These are phyloP conservation scores for Maudiozyma barnettii DNA, from an alignment of 805 yeast species.

Conservation along the genomic window DNA sequence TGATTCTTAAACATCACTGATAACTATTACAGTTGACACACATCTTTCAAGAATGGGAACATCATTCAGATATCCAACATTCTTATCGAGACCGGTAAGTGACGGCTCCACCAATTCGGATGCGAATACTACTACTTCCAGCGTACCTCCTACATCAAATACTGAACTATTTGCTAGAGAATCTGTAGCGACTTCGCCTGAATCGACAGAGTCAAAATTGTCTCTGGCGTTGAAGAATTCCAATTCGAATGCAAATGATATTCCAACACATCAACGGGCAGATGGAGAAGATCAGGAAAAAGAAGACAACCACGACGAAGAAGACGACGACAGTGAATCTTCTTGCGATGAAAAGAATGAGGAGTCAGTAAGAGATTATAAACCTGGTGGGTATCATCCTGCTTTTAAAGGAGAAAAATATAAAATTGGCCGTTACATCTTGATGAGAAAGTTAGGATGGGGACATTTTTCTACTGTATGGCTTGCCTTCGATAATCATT, in stretches of 20 bases:
- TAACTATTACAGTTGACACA: not conserved
- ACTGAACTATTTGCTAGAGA: not conserved
- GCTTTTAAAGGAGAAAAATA: slow-evolving; percentile 80
- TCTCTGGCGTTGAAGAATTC: slow-evolving; percentile 19
- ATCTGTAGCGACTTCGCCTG: not conserved
- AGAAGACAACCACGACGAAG: slow-evolving; percentile 1
- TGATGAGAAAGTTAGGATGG: slow-evolving; percentile 94
- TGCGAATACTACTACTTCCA: not conserved
- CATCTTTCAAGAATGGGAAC: not conserved
- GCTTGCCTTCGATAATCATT: slow-evolving; percentile 57
- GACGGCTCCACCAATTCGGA: not conserved
- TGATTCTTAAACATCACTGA: not conserved
- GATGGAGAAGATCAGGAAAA: too few species aligned
- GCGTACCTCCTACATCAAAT: not conserved
- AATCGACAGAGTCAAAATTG: slow-evolving; percentile 13
- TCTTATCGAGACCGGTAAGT: slow-evolving; percentile 1
- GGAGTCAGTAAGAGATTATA: slow-evolving; percentile 78
- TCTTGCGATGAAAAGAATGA: slow-evolving; percentile 49
- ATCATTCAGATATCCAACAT: slow-evolving; percentile 4
- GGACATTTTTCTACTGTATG: slow-evolving; percentile 96
- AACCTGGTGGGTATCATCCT: slow-evolving; percentile 93
- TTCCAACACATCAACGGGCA: slow-evolving; percentile 12
- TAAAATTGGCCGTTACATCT: slow-evolving; percentile 62
- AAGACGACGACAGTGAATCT: slow-evolving; percentile 26
- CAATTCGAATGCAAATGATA: not conserved